A percentile compares a stretch with the other conserved stretches of the same genome.
These are phyloP conservation scores for Lipomyces spencermartinsiae DNA, from an alignment of 805 yeast species.

Conservation along the genomic window DNA sequence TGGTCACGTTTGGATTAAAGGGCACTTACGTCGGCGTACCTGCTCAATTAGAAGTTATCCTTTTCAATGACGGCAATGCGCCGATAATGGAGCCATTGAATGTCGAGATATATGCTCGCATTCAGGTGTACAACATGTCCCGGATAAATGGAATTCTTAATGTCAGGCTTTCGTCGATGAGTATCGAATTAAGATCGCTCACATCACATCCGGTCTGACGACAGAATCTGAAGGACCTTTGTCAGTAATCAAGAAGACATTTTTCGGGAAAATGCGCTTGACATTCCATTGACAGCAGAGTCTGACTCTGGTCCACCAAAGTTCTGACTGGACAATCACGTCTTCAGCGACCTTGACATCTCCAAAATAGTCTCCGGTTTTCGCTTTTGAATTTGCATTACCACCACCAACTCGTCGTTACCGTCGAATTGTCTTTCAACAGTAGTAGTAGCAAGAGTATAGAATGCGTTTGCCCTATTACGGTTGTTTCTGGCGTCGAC, in stretches of 20 bases:
- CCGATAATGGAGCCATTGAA: conserved; percentile 14
- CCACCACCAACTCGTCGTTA: conserved; percentile 8
- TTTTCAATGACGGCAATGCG: conserved; percentile 6
- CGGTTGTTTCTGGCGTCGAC: conserved; percentile 17
- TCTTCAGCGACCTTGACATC: background rate
- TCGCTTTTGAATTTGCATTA: conserved; percentile 18
- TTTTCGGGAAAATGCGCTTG: background rate
- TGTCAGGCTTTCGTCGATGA: conserved; percentile 13
- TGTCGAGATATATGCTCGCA: background rate
- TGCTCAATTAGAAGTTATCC: background rate
- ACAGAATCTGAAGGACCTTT: background rate
- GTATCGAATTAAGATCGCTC: conserved; percentile 6
- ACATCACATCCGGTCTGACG: background rate
- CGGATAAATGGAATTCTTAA: conserved; percentile 21
- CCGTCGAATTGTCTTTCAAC: conserved; percentile 21
- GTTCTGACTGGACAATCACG: conserved; percentile 16
- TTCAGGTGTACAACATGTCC: conserved; percentile 15
- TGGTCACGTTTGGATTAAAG: conserved; percentile 15
- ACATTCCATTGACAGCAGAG: background rate
- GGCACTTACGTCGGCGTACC: conserved; percentile 25
- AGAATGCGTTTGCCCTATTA: conserved; percentile 1
- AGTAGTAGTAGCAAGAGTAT: conserved; percentile 15
- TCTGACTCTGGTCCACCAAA: conserved; percentile 15
- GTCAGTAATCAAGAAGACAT: background rate
- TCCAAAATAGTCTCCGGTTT: conserved; percentile 17